These are phyloP conservation scores for Colletotrichum eleusines DNA, from an alignment of 2,329 filamentous ascomycete genomes.

Conservation along the genomic window DNA sequence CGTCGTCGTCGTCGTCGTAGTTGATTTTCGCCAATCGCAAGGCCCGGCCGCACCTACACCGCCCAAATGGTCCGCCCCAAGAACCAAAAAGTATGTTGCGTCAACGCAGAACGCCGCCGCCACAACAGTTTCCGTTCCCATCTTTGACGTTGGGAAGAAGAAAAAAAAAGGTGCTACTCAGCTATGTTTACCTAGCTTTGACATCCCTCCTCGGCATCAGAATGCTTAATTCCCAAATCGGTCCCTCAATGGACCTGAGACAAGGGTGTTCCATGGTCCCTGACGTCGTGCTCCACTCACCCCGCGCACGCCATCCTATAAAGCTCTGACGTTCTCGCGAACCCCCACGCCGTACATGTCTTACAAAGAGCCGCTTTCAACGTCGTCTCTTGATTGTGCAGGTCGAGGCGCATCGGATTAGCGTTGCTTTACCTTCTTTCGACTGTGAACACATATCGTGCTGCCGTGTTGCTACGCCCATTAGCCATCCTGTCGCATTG, in stretches of 20 bases:
- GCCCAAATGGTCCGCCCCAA: neutral
- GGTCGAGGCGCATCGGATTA: neutral
- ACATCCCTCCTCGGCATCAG: neutral
- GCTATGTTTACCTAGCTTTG: neutral
- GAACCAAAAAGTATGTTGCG: constrained; percentile 2
- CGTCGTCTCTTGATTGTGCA: constrained; percentile 30
- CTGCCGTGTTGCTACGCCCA: neutral
- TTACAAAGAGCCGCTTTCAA: constrained; percentile 29
- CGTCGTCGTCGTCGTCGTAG: no score
- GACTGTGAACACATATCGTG: no score
- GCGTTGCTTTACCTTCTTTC: neutral
- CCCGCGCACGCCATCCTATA: constrained; percentile 42
- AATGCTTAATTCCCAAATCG: constrained; percentile 24
- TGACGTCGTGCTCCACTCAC: constrained; percentile 32
- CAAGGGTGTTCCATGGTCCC: constrained; percentile 39
- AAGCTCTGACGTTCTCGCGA: constrained; percentile 39
- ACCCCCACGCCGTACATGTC: constrained; percentile 35
- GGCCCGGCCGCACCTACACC: neutral
- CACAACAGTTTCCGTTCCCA: neutral
- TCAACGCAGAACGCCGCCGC: constrained; percentile 18
- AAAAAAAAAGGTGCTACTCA: neutral
- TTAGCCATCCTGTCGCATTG: neutral
- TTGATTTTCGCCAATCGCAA: constrained; percentile 7
- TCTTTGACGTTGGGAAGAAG: neutral
- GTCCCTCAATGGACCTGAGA: constrained; percentile 25